Evolutionary conservation across 2,329 filamentous ascomycete species (phyloP).

Genomic region (Colletotrichum lentis): DNA sequence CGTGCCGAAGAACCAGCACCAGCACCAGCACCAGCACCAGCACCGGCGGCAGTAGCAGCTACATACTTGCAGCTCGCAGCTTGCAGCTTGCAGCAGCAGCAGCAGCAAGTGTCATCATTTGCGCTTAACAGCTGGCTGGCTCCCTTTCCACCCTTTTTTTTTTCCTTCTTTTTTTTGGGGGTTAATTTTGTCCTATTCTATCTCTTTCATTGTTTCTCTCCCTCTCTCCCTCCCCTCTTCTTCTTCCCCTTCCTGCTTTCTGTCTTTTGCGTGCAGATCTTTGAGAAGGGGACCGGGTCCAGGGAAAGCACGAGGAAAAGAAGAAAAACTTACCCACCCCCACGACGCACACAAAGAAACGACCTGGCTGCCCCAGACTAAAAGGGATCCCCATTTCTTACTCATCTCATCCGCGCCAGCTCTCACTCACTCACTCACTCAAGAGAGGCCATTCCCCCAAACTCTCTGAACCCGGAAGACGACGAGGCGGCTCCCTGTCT

Average conservation of each 20-base stretch:
- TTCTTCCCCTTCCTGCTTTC: too few relatives aligned
- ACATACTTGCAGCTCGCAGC: not conserved
- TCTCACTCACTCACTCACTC: not conserved
- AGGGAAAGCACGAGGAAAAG: slow-evolving; percentile 10
- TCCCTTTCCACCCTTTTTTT: too few relatives aligned
- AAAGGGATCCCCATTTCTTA: slow-evolving; percentile 7
- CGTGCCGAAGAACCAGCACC: slow-evolving; percentile 16
- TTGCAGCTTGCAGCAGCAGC: too few relatives aligned
- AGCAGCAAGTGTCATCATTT: slow-evolving; percentile 15
- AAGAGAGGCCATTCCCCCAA: not conserved
- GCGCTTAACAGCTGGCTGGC: slow-evolving; percentile 8
- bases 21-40: slow-evolving; percentile 1
- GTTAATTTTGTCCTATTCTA: not conserved
- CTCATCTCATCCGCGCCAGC: slow-evolving; percentile 16
- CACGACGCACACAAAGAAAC: slow-evolving; percentile 31
- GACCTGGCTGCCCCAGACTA: slow-evolving; percentile 16
- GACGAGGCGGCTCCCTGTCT: slow-evolving; percentile 31
- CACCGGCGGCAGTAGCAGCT: not conserved
- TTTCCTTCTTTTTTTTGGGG: not conserved
- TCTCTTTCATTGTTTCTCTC: not conserved
- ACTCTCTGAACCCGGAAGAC: slow-evolving; percentile 23
- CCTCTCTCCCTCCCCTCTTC: not conserved
- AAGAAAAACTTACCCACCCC: slow-evolving; percentile 20
- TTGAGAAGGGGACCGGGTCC: not conserved
- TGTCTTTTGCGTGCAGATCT: slow-evolving; percentile 2